Conservation (phyloP, 2,329 filamentous ascomycete genomes). For the Ophiostoma sp. region DNA sequence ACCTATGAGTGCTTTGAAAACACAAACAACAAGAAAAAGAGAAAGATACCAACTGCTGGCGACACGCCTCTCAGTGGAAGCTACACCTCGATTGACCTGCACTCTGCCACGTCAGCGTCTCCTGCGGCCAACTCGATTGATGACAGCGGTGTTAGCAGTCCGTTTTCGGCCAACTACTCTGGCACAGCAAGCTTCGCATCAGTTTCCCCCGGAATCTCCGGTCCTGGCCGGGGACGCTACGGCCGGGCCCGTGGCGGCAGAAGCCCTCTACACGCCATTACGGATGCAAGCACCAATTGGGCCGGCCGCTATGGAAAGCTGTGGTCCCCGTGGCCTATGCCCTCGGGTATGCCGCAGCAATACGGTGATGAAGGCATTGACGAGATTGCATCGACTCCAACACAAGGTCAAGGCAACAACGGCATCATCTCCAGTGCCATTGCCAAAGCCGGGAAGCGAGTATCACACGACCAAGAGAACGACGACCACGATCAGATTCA, state of each 20-base stretch:
- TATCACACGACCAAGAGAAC: slow-evolving; percentile 40
- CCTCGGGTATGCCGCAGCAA: slow-evolving; percentile 17
- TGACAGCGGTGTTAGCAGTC: slow-evolving; percentile 18
- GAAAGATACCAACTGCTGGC: slow-evolving; percentile 89
- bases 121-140: slow-evolving; percentile 22
- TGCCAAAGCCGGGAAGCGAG: slow-evolving; percentile 71
- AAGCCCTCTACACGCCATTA: slow-evolving; percentile 56
- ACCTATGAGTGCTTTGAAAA: slow-evolving; percentile 98
- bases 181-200: slow-evolving; percentile 46
- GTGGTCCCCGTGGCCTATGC: slow-evolving; percentile 36
- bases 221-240: slow-evolving; percentile 77
- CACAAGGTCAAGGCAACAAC: slow-evolving; percentile 43
- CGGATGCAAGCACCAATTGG: slow-evolving; percentile 56
- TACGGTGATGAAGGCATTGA: no score
- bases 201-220: slow-evolving; percentile 67
- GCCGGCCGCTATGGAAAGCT: slow-evolving; percentile 44
- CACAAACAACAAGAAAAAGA: slow-evolving; percentile 98
- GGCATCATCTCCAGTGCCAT: slow-evolving; percentile 92
- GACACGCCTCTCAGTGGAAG: slow-evolving; percentile 51
- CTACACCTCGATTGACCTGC: slow-evolving; percentile 38
- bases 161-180: slow-evolving; percentile 16
- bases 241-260: slow-evolving; percentile 60
- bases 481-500: slow-evolving; percentile 36
- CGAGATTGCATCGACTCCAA: background rate
- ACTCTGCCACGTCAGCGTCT: slow-evolving; percentile 31